Evolutionary conservation across 768 basidiomycete species (phyloP).

Genomic region (Leccinellum luteum): DNA sequence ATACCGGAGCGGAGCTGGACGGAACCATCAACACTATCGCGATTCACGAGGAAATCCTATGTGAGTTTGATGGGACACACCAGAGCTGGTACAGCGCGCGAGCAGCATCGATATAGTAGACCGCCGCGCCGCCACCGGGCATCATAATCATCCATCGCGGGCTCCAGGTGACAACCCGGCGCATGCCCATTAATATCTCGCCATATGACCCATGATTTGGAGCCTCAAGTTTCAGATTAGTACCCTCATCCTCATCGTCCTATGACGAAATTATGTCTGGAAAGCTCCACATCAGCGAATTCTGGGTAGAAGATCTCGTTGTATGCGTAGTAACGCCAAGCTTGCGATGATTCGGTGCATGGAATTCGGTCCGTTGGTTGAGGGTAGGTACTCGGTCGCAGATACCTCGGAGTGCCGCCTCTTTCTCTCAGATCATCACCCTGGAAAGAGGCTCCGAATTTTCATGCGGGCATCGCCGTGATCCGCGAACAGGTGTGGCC

Average conservation of each 20-base stretch:
- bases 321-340: not conserved
- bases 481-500: not conserved
- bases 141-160: not conserved
- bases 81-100: not conserved
- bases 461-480: not conserved
- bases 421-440: not conserved
- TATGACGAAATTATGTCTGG: constrained; percentile 3
- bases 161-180: not conserved
- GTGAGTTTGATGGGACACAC: not conserved
- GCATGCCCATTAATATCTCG: not conserved
- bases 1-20: constrained; percentile 16
- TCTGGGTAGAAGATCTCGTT: not conserved
- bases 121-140: not conserved
- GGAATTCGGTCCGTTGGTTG: not conserved
- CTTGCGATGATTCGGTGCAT: not conserved
- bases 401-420: not conserved
- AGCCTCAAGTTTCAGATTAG: not conserved
- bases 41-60: not conserved
- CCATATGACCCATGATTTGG: not conserved
- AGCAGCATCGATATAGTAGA: constrained; percentile 2
- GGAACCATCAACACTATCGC: not conserved
- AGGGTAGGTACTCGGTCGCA: not conserved
- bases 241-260: not conserved
- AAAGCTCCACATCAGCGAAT: constrained; percentile 2
- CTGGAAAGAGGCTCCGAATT: not conserved